Base-by-base conservation (phyloP, 306 rosid species). In the Rubus parviflorus region DNA sequence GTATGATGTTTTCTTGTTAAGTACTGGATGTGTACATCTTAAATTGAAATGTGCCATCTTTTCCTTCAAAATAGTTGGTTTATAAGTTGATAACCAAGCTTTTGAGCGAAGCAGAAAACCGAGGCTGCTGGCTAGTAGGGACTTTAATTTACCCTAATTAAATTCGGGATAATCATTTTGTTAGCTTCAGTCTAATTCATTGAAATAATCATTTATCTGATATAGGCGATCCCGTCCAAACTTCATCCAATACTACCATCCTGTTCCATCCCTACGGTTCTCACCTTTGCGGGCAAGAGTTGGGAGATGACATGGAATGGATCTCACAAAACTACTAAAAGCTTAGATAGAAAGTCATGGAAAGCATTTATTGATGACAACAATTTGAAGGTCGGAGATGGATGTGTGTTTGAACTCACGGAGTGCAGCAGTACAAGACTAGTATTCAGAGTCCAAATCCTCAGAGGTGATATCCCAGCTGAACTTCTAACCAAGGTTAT, bases 391-490 rank as follows among this genome's bases (percentile, higher is more conserved):
- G 40, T 30, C 13, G 92, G 92, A 67, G 96, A 87, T 48, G 92
- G 87, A 1, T 89, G 89, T n/a, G 68, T 91, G 9, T 91, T 91
- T 52, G 90, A 91, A 70, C 88, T 89, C 49, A 57, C 51, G 14
- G 82, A 91, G 42, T 4, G 23, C 54, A 77, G 80, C 66, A 17
- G 64, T 38, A 69, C 58, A 48, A 68, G 54, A 74, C 70, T 91
- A 22, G 40, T 81, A 22, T 81, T 87, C 3, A 62, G 85, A 72
- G 89, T 87, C 79, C 96, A 87, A 72, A 87, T 91, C 76, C 93
- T 91, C 75, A 83, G 88, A 86, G 92, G 96, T 11, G 89, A 87
- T 80, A 71, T 88, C 81, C 96, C 93, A 8, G 22, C 63, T 16
- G 61, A 79, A 54, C 61, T 54, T n/a, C 13, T 49, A 23, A 68